These are phyloP conservation scores for Botrytis aclada DNA, from an alignment of 2,329 filamentous ascomycete genomes.

Conservation along the genomic window DNA sequence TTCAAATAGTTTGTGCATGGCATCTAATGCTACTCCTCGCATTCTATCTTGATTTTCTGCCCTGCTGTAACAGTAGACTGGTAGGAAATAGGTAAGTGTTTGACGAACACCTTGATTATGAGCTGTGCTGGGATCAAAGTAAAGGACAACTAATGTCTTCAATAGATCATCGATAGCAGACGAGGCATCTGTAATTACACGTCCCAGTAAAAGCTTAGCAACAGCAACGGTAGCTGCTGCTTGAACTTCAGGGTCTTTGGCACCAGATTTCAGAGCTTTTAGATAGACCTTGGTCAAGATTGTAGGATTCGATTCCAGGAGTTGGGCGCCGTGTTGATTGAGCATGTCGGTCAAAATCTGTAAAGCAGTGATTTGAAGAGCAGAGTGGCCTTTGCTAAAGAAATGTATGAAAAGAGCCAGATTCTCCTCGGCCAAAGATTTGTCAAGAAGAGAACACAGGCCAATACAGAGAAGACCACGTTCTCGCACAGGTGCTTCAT, in stretches of 20 bases:
- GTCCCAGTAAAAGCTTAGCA: conserved; percentile 80
- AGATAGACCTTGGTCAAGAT: conserved; percentile 77
- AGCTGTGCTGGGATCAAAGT: conserved; percentile 82
- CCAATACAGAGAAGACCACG: conserved; percentile 85
- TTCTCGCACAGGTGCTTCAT: conserved; percentile 89
- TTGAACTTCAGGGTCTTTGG: conserved; percentile 70
- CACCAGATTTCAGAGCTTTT: conserved; percentile 71
- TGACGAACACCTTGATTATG: conserved; percentile 81
- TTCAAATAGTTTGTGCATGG: conserved; percentile 72
- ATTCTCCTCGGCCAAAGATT: conserved; percentile 88
- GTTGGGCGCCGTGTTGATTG: conserved; percentile 79
- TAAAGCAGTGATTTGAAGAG: conserved; percentile 82
- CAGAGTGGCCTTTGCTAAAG: conserved; percentile 87
- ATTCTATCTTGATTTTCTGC: conserved; percentile 80
- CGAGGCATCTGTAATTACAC: conserved; percentile 64
- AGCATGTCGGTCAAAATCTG: conserved; percentile 93
- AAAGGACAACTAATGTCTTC: conserved; percentile 77
- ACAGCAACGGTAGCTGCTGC: conserved; percentile 77
- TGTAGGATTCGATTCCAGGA: conserved; percentile 64
- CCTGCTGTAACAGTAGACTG: conserved; percentile 87
- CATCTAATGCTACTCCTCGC: conserved; percentile 68
- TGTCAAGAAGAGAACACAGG: conserved; percentile 85
- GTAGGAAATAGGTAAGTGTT: conserved; percentile 87
- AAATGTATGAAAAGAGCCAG: conserved; percentile 92
- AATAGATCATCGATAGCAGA: conserved; percentile 71